phyloP scores from a whole-genome alignment of 2,329 filamentous ascomycete species.

The Cadophora luteo-olivacea region DNA sequence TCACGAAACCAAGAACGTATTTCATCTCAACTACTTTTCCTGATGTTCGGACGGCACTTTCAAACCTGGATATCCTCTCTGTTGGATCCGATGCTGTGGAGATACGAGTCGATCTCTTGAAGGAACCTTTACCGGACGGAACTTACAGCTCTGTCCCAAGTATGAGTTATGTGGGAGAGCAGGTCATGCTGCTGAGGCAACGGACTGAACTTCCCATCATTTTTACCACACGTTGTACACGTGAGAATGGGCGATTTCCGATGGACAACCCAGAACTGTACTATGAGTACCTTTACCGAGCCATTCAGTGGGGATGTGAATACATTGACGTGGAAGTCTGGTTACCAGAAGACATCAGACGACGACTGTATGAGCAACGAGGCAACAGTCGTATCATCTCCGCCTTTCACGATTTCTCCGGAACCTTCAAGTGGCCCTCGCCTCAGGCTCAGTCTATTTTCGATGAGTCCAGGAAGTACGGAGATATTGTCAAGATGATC shows the following conservation, averaged over 20 bases:
- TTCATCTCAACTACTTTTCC: constrained; percentile 90
- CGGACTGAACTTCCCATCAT: constrained; percentile 89
- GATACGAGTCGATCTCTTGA: constrained; percentile 80
- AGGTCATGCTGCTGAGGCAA: constrained; percentile 83
- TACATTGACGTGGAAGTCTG: constrained; percentile 91
- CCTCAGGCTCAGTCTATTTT: constrained; percentile 75
- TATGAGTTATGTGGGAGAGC: constrained; percentile 83
- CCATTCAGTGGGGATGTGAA: constrained; percentile 88
- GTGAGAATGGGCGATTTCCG: constrained; percentile 83
- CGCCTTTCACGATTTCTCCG: constrained; percentile 90
- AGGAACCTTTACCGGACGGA: constrained; percentile 71
- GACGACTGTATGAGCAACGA: constrained; percentile 69
- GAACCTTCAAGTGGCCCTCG: constrained; percentile 83
- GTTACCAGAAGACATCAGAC: constrained; percentile 79
- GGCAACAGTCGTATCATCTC: constrained; percentile 87
- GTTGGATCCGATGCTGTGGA: constrained; percentile 88
- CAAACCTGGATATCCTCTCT: constrained; percentile 85
- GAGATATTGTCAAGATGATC: constrained; percentile 92
- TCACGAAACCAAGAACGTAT: constrained; percentile 79
- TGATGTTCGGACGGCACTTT: constrained; percentile 80
- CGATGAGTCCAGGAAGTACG: constrained; percentile 72
- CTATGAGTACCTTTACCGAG: constrained; percentile 80
- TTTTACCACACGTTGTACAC: constrained; percentile 82
- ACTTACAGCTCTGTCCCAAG: constrained; percentile 72
- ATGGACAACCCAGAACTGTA: constrained; percentile 80